phyloP scores from a whole-genome alignment of 2,329 filamentous ascomycete species.

The Cytospora mali region DNA sequence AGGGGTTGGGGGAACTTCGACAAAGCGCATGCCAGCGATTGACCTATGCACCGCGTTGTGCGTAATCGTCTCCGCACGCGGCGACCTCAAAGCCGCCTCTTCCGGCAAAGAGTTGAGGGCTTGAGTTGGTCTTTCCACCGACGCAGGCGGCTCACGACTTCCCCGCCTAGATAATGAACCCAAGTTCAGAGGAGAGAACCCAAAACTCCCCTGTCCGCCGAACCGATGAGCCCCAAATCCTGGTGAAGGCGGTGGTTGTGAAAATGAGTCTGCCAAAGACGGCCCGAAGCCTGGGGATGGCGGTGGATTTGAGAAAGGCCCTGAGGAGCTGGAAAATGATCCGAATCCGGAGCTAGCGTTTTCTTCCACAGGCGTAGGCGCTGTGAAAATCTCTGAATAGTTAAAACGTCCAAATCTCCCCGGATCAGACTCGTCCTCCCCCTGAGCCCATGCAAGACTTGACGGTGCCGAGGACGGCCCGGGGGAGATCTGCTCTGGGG shows the following conservation, averaged over 20 bases:
- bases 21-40: constrained; percentile 53
- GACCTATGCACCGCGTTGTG: constrained; percentile 63
- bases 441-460: constrained; percentile 60
- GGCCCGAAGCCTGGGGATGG: constrained; percentile 35
- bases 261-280: constrained; percentile 22
- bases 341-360: constrained; percentile 35
- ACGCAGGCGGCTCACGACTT: constrained; percentile 10
- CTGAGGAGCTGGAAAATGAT: constrained; percentile 26
- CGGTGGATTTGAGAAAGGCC: constrained; percentile 29
- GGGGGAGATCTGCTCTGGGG: constrained; percentile 55
- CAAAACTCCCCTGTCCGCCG: constrained; percentile 43
- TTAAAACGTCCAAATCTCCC: constrained; percentile 46
- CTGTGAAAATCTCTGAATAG: constrained; percentile 36
- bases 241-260: constrained; percentile 49
- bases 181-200: constrained; percentile 33
- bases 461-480: constrained; percentile 70
- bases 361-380: constrained; percentile 43
- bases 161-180: constrained; percentile 16
- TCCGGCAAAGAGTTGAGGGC: constrained; percentile 42
- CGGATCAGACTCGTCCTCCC: constrained; percentile 47
- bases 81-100: constrained; percentile 67
- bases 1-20: constrained; percentile 55
- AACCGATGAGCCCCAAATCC: constrained; percentile 48
- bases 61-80: constrained; percentile 72
- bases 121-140: constrained; percentile 41